These are phyloP conservation scores for Crassisporium funariophilum DNA, from an alignment of 768 basidiomycete genomes.

Conservation along the genomic window DNA sequence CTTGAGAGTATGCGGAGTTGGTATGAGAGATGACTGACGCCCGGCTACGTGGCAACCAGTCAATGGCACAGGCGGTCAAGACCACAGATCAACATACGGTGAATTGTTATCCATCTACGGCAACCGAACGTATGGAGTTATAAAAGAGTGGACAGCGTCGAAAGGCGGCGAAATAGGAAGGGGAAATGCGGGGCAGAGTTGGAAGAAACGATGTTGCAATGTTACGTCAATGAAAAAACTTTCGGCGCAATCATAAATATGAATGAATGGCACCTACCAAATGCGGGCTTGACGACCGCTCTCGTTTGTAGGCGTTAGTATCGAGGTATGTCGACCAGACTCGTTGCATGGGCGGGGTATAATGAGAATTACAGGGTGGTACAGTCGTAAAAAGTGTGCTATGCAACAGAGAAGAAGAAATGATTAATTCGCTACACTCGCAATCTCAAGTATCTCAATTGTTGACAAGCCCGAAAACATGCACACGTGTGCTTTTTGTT, in stretches of 20 bases:
- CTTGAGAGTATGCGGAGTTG: neutral
- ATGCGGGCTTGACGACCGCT: neutral
- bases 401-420: too few relatives aligned
- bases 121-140: too few relatives aligned
- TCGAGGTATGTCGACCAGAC: neutral
- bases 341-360: neutral
- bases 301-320: neutral
- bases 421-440: too few relatives aligned
- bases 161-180: too few relatives aligned
- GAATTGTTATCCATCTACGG: too few relatives aligned
- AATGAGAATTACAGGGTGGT: too few relatives aligned
- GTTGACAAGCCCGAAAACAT: too few relatives aligned
- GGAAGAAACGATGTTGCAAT: neutral
- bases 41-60: neutral
- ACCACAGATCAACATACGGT: neutral
- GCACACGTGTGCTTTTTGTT: too few relatives aligned
- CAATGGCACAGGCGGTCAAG: neutral
- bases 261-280: neutral
- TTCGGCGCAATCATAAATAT: neutral
- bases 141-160: too few relatives aligned
- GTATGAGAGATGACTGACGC: neutral
- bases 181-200: neutral
- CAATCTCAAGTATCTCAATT: too few relatives aligned
- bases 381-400: too few relatives aligned
- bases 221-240: neutral